Percentiles rank a stretch among this genome's conserved stretches.
phyloP scores from a whole-genome alignment of 169 alveolate species.

The Plasmodium cynomolgi region DNA sequence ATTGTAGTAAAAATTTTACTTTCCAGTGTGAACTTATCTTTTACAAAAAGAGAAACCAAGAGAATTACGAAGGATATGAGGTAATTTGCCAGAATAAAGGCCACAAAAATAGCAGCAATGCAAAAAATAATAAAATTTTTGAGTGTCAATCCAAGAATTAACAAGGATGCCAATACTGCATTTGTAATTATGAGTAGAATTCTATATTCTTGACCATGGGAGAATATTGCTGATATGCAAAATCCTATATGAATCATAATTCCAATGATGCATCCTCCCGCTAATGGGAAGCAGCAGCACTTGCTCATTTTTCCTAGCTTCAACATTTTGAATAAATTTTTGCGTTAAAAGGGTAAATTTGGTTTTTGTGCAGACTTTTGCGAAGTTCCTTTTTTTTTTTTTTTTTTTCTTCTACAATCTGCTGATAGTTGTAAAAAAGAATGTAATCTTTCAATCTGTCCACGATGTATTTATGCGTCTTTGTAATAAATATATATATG shows the following conservation, averaged over 20 bases:
- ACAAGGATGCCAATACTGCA: slow-evolving; percentile 8
- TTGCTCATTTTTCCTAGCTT: not conserved
- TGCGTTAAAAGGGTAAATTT: not conserved
- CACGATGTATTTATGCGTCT: not conserved
- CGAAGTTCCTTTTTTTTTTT: not conserved
- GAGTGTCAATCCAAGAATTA: slow-evolving; percentile 21
- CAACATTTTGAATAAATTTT: slow-evolving; percentile 4
- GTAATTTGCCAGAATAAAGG: not conserved
- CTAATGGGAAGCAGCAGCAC: slow-evolving; percentile 53
- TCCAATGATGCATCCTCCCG: slow-evolving; percentile 40
- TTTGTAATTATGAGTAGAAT: not conserved
- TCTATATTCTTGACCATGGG: not conserved
- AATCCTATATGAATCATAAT: slow-evolving; percentile 1
- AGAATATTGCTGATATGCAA: slow-evolving; percentile 13
- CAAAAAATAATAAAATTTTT: slow-evolving; percentile 40
- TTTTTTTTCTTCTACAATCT: not conserved
- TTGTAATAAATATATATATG: not conserved
- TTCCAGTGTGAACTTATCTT: not conserved
- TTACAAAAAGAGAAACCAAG: not conserved
- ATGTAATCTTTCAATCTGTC: not conserved
- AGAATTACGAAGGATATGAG: slow-evolving; percentile 1
- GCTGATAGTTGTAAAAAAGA: not conserved
- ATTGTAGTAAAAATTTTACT: slow-evolving; percentile 3
- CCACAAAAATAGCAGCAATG: slow-evolving; percentile 21
- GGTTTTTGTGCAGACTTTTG: not conserved